Evolutionary conservation across 2,329 filamentous ascomycete species (phyloP), one percentile per base, ranked within the genome.

Genomic region (Samsoniella hepiali): DNA sequence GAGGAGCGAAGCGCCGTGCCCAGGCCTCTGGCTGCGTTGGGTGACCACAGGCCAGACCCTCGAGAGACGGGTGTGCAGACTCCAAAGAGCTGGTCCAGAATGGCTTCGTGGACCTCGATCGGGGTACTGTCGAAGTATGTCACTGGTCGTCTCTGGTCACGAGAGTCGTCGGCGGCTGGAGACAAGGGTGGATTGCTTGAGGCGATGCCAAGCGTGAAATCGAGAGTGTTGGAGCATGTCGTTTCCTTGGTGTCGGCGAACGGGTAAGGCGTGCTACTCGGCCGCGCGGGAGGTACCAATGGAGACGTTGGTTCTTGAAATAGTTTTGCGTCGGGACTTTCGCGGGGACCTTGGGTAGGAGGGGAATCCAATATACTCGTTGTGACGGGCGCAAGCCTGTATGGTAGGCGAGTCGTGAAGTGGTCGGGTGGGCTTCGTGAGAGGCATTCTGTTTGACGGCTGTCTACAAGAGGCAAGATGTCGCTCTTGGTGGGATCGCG

Each of bases 81-180:
- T 3, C 88, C 89, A 69, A 91, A 90, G 2, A 91, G 76, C 67
- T 90, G 84, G 71, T 91, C 89, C 15, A 91, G 77, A 61, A 91
- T 88, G 62, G 84, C 84, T 69, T 91, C 88, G 71, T 91, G 88
- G 13, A 92, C 89, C 72, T 91, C 89, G 62, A 84, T 81, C 1
- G 89, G 89, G 1, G 91, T 77, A 66, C 84, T 74, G 51, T 79
- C 76, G 56, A 85, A 74, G 59, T 79, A 78, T 6, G 65, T 72
- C 11, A 70, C 66, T 15, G 69, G 69, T 2, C 64, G 67, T 53
- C 67, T 42, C 22, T n/a, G n/a, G 17, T 31, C 2, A 29, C 3
- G 40, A 31, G 50, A 10, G 3, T 55, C 40, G 10, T 47, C 27
- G 13, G 13, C 34, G 11, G 22, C 13, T 13, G 50, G 31, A 9